Evolutionary conservation across 495 filamentous ascomycete species (phyloP).

Genomic region (Neurospora sp.): DNA sequence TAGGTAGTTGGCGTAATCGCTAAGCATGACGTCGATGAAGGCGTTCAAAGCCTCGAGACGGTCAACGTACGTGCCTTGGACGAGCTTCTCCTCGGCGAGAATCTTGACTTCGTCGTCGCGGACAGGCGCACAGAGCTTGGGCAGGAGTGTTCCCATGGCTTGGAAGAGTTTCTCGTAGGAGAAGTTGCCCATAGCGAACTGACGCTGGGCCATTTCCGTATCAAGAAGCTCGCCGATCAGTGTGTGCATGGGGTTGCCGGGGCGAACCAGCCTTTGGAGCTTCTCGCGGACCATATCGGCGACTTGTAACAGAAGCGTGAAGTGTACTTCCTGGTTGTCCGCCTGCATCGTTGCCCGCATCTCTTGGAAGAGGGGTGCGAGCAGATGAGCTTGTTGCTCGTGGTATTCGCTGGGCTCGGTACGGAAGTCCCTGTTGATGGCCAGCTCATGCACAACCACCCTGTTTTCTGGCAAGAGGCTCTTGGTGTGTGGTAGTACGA

Average conservation of each 20-base stretch:
- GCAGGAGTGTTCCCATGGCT: slow-evolving; percentile 81
- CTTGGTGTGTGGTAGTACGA: slow-evolving; percentile 27
- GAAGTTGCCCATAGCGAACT: slow-evolving; percentile 73
- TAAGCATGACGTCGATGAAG: slow-evolving; percentile 81
- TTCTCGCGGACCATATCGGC: slow-evolving; percentile 78
- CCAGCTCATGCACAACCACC: slow-evolving; percentile 77
- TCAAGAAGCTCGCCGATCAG: slow-evolving; percentile 83
- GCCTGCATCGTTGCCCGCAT: slow-evolving; percentile 67
- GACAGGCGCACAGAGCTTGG: slow-evolving; percentile 85
- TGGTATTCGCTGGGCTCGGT: slow-evolving; percentile 42
- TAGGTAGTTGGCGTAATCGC: slow-evolving; percentile 93
- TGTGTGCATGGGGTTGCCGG: slow-evolving; percentile 70
- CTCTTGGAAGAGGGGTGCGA: slow-evolving; percentile 59
- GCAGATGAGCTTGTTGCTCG: slow-evolving; percentile 38
- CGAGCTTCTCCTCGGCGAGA: slow-evolving; percentile 59
- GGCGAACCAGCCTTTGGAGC: slow-evolving; percentile 69
- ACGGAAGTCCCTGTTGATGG: slow-evolving; percentile 76
- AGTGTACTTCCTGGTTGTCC: slow-evolving; percentile 53
- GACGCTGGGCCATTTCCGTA: slow-evolving; percentile 59
- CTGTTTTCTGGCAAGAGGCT: slow-evolving; percentile 71
- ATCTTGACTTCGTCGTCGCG: slow-evolving; percentile 76
- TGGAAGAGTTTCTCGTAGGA: slow-evolving; percentile 90
- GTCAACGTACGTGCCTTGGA: slow-evolving; percentile 67
- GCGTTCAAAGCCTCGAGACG: slow-evolving; percentile 74
- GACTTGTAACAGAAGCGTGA: slow-evolving; percentile 66